A percentile compares a stretch with the other conserved stretches of the same genome.
phyloP scores from a whole-genome alignment of 2,329 filamentous ascomycete genomes.

The Chrysosporium keratinophilum region DNA sequence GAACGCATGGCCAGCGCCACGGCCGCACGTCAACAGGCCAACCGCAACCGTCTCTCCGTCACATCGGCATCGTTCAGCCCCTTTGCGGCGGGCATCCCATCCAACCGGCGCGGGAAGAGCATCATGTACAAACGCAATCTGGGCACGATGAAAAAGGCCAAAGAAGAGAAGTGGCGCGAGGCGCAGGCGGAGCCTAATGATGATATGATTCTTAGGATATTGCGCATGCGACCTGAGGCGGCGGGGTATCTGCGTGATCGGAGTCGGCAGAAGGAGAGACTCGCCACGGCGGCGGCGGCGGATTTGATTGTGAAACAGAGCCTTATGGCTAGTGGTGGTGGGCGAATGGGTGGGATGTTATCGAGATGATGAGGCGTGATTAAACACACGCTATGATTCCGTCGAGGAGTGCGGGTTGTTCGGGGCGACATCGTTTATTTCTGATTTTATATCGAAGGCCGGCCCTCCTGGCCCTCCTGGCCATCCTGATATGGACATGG shows the following conservation, averaged over 20 bases:
- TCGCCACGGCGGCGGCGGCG: slow-evolving; percentile 80
- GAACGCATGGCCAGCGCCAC: slow-evolving; percentile 90
- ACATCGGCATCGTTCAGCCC: slow-evolving; percentile 40
- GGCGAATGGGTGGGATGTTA: slow-evolving; percentile 43
- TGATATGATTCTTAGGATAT: slow-evolving; percentile 91
- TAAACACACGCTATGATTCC: no score
- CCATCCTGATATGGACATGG: no score
- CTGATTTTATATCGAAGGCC: no score
- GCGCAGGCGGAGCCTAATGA: slow-evolving; percentile 94
- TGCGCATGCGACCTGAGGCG: slow-evolving; percentile 90
- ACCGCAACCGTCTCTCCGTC: slow-evolving; percentile 58
- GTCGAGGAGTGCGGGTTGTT: no score
- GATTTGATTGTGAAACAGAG: slow-evolving; percentile 93
- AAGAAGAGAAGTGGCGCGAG: slow-evolving; percentile 91
- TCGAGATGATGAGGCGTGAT: neutral
- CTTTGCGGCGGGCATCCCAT: slow-evolving; percentile 38
- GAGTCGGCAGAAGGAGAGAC: slow-evolving; percentile 83
- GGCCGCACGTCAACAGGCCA: slow-evolving; percentile 61
- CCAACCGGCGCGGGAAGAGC: slow-evolving; percentile 48
- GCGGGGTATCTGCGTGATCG: slow-evolving; percentile 77
- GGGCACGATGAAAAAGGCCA: slow-evolving; percentile 90
- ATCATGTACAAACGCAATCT: slow-evolving; percentile 93
- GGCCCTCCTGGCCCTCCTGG: no score
- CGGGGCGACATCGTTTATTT: no score
- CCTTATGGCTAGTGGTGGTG: slow-evolving; percentile 51